Evolutionary conservation across 352 stramenopile species (phyloP), one percentile per base, ranked within the genome.

Genomic region (Globisporangium middletonii): DNA sequence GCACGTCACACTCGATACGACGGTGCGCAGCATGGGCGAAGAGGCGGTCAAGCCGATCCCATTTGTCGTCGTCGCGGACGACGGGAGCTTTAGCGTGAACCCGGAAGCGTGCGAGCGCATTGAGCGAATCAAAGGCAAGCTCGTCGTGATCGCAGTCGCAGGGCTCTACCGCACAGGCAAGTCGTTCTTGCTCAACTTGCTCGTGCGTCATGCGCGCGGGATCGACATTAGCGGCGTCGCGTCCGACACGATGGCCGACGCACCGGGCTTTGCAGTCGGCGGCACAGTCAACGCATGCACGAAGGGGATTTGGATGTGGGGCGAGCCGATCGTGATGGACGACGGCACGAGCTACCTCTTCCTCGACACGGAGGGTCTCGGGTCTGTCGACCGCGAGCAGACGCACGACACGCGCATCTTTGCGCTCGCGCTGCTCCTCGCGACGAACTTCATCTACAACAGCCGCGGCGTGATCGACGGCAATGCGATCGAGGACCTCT

Each of bases 281-380:
- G 82, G 61, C 19, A 96, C 87, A 0, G 78, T 95, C 0, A 94
- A 96, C 46, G 88, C 86, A 2, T 96, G 89, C 59, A 97, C 89
- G 13, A 94, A 96, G 57, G 89, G 89, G 53, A 96, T 97, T 57
- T 97, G 89, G 88, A 91, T 97, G 69, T 96, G 89, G 88, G 83
- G 86, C 30, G 59, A 83, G 33, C 86, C 86, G 33, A 79, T 94
- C 50, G 69, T 79, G 41, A 59, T 92, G 43, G 72, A 89, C 43
- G 67, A 88, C 45, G 78, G 75, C 59, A 92, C 83, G 16, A 89
- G 65, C 54, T 65, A 88, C 27, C 46, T 97, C 26, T 94, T 97
- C 65, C 63, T 97, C 41, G 89, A 97, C 62, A 97, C 88, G 5
- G 89, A 97, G 63, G 89, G 89, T 4, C 71, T 97, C 0, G 89